A percentile compares a stretch with the other conserved stretches of the same genome.
These are phyloP conservation scores for Ophiocordyceps camponoti-rufipedis DNA, from an alignment of 2,329 filamentous ascomycete genomes.

Conservation along the genomic window DNA sequence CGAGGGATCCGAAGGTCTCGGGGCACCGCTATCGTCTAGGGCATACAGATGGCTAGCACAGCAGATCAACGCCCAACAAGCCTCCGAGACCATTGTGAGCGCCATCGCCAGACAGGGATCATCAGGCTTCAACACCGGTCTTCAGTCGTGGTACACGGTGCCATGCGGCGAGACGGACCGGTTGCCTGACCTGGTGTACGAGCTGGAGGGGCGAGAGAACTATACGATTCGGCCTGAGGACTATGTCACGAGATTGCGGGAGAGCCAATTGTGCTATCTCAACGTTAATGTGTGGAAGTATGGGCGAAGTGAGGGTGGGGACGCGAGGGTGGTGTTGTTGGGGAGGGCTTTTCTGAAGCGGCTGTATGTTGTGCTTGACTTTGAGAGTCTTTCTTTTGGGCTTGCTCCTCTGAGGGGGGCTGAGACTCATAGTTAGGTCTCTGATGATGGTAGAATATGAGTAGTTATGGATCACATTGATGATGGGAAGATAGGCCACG, in stretches of 20 bases:
- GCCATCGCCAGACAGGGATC: slow-evolving; percentile 1
- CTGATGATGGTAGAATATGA: too few species aligned
- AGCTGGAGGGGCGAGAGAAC: background rate
- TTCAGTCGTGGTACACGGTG: slow-evolving; percentile 1
- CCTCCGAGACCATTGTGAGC: background rate
- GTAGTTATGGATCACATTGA: too few species aligned
- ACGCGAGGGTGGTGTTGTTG: background rate
- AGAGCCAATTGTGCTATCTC: background rate
- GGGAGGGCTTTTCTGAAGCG: background rate
- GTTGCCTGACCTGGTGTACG: background rate
- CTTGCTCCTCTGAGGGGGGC: background rate
- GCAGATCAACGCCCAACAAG: background rate
- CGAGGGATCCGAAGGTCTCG: slow-evolving; percentile 1
- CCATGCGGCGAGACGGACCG: background rate
- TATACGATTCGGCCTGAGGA: background rate
- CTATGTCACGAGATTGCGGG: background rate
- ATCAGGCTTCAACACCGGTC: slow-evolving; percentile 1
- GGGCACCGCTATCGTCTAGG: background rate
- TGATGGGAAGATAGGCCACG: too few species aligned
- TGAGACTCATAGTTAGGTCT: too few species aligned
- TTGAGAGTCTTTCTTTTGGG: background rate
- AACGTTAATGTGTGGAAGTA: slow-evolving; percentile 1
- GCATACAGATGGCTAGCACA: background rate
- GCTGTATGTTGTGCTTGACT: background rate
- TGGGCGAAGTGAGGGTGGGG: background rate